Evolutionary conservation across 2,329 filamentous ascomycete genomes (phyloP).

Genomic region (Fusarium foetens): DNA sequence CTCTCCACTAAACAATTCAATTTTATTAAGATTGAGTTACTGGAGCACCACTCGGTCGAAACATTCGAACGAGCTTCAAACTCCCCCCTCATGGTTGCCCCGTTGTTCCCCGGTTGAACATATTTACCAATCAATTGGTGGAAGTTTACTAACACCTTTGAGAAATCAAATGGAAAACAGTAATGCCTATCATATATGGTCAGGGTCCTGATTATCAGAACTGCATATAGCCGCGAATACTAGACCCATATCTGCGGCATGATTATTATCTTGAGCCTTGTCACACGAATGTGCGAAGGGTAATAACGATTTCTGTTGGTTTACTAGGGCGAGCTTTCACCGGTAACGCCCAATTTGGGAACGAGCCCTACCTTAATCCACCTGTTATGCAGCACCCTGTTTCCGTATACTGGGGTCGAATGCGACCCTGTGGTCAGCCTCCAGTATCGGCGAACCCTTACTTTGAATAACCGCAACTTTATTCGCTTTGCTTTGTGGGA

Average conservation of each 20-base stretch:
- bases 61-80: not conserved
- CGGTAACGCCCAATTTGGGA: slow-evolving; percentile 25
- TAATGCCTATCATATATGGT: slow-evolving; percentile 5
- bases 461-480: slow-evolving; percentile 26
- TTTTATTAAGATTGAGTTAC: not conserved
- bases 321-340: not conserved
- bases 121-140: slow-evolving; percentile 23
- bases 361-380: slow-evolving; percentile 28
- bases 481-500: slow-evolving; percentile 17
- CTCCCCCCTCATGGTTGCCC: not conserved
- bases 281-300: slow-evolving; percentile 8
- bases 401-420: slow-evolving; percentile 17
- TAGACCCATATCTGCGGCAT: slow-evolving; percentile 22
- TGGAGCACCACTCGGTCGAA: not conserved
- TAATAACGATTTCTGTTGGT: not conserved
- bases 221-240: slow-evolving; percentile 20
- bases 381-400: slow-evolving; percentile 16
- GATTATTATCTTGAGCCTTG: slow-evolving; percentile 11
- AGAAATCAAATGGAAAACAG: not conserved
- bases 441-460: slow-evolving; percentile 22
- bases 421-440: slow-evolving; percentile 28
- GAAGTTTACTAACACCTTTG: slow-evolving; percentile 17
- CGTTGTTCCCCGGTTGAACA: not conserved
- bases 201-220: slow-evolving; percentile 23
- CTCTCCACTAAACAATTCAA: not conserved